Base-by-base conservation (phyloP, 768 basidiomycete genomes). In the Hericium erinaceus region DNA sequence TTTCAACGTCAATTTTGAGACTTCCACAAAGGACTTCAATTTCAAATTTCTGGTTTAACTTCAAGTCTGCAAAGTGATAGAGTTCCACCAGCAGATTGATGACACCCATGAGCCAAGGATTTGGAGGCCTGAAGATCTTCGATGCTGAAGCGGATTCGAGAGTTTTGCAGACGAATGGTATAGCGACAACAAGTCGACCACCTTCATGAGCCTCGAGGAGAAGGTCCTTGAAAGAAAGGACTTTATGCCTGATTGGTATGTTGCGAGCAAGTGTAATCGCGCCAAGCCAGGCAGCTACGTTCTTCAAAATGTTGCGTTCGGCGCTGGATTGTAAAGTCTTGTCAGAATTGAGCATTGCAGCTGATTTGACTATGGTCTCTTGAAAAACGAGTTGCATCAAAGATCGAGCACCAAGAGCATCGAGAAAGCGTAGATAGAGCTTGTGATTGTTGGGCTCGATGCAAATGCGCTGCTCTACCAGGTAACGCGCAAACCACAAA, bases 41-140 rank as follows among this genome's bases (percentile, higher is more conserved):
- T 73, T 98, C 97, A 67, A 99, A 99, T 72, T 98, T 98, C 68
- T 94, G 80, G 68, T 98, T 97, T 56, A 98, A 77, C 73, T 95
- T 95, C 60, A 98, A 79, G 64, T 98, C 95, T 4, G 93, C 95
- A 65, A 87, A 95, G 68, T 95, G 91, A 70, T 99, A 98, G n/a
- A 99, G 80, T 69, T 99, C 97, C 48, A 85, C 90, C 48, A 98
- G 81, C 46, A 98, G 77, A 62, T 88, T 84, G 65, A 98, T 77
- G 61, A 99, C 90, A 0, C 90, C 95, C 88, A 98, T 95, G 52
- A 99, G 73, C 97, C 97, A 99, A 2, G 97, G 97, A 69, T 98
- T 99, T 24, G 97, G 97, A 18, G 93, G 89, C 66, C 81, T 87
- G 82, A 99, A 99, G 26, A 98, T 89, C 62, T 78, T 86, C 37